Evolutionary conservation across 1,284 basidiomycete species (phyloP), one percentile per base, ranked within the genome.

Genomic region (Psilocybe mexicana): DNA sequence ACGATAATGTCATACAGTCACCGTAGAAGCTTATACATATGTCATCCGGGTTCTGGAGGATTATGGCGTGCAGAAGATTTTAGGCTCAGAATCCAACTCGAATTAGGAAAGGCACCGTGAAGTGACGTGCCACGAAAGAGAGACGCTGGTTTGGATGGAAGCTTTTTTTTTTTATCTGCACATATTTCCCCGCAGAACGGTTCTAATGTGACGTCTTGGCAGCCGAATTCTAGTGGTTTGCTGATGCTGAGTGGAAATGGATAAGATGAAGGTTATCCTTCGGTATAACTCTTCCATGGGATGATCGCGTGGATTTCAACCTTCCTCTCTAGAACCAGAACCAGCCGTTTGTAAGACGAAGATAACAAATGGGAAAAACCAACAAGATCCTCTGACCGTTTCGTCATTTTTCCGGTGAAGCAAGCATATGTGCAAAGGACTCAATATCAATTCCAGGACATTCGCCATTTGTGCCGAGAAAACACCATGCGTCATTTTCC

Each of bases 401-500:
- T 18, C 18, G n/a, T 35, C 30, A 48, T 48, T 48, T 48, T 48
- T 48, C 46, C 46, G 46, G 28, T 33, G 46, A n/a, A n/a, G n/a
- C 30, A 18, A 18, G 46, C 18, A 35, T 48, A 3, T 23, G 30
- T 14, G 18, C 5, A n/a, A n/a, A 35, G 11, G 10, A 35, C 28
- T 23, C 30, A 33, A 30, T 11, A 11, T 23, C 30, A 33, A 30
- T 11, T 6, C 30, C 18, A 18, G 18, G 18, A 18, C 18, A n/a
- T n/a, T 33, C 8, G 30, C 46, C 36, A 48, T 33, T 48, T 35
- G 38, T 40, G 38, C 46, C 46, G 46, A 48, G 28, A 48, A 48
- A 48, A 48, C 46, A 48, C 46, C 46, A 48, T 48, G 46, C 46
- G 46, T 48, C 46, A 48, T 48, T 35, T 18, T 35, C 18, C 14